A percentile compares a stretch with the other conserved stretches of the same genome.
Conservation (phyloP, 495 filamentous ascomycete genomes). For the Neurospora sp. region DNA sequence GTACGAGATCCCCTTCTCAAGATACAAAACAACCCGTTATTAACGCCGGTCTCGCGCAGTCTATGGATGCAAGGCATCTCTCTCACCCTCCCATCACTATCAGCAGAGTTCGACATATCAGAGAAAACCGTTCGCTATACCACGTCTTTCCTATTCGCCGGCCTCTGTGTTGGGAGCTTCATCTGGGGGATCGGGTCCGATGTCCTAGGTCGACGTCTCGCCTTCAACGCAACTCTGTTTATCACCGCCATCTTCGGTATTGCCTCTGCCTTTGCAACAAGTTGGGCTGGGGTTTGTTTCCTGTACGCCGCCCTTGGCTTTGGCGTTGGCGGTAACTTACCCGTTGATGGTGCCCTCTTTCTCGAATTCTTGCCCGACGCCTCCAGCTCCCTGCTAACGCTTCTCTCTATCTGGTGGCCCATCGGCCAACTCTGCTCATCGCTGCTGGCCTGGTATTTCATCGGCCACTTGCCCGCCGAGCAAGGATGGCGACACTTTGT, state of each 20-base stretch:
- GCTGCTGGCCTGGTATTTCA: constrained; percentile 67
- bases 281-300: constrained; percentile 54
- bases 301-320: constrained; percentile 39
- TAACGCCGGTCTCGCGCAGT: constrained; percentile 13
- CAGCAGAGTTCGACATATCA: constrained; percentile 51
- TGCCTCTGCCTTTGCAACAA: constrained; percentile 55
- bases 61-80: constrained; percentile 58
- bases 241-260: constrained; percentile 67
- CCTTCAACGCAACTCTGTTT: constrained; percentile 66
- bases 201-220: constrained; percentile 57
- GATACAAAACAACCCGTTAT: not conserved
- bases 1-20: constrained; percentile 19
- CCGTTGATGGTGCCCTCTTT: constrained; percentile 70
- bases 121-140: constrained; percentile 45
- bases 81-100: constrained; percentile 60
- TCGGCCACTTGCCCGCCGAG: constrained; percentile 57
- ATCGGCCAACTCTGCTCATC: constrained; percentile 62
- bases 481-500: constrained; percentile 75
- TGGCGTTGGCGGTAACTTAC: constrained; percentile 61
- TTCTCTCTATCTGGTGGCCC: constrained; percentile 75
- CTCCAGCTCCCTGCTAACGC: constrained; percentile 64
- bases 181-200: constrained; percentile 78
- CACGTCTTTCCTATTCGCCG: constrained; percentile 41
- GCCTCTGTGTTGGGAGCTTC: constrained; percentile 61
- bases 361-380: constrained; percentile 72